phyloP scores from a whole-genome alignment of 148 eudicot genomes.

The Fallopia convolvulus region DNA sequence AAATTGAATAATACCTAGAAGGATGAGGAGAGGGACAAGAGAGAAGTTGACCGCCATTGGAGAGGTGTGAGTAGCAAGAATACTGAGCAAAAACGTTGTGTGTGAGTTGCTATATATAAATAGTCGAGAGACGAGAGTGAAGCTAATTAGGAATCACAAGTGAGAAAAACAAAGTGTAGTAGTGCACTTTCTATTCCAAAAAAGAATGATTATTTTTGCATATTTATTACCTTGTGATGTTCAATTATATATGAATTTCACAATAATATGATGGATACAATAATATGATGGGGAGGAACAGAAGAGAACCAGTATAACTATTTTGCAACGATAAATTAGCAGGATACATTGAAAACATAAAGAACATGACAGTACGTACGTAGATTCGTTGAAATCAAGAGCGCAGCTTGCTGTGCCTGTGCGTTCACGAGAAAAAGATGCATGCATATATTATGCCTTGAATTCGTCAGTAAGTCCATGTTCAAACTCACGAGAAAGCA shows the following conservation, averaged over 20 bases:
- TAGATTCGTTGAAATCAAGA: background rate
- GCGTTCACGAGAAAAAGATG: background rate
- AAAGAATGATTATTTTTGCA: too few species aligned
- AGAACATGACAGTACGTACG: background rate
- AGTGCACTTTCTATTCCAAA: too few species aligned
- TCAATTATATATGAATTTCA: too few species aligned
- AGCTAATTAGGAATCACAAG: background rate
- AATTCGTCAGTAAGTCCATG: background rate
- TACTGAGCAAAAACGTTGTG: background rate
- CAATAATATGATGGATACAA: too few species aligned
- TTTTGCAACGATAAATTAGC: background rate
- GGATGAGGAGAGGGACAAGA: background rate
- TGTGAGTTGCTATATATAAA: background rate
- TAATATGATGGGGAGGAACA: too few species aligned
- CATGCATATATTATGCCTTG: background rate
- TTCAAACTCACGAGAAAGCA: background rate
- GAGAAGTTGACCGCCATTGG: conserved; percentile 4
- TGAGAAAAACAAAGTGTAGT: too few species aligned
- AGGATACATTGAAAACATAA: background rate
- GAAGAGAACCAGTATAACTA: background rate
- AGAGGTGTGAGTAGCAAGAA: background rate
- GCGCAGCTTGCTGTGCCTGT: background rate
- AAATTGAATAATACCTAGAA: background rate
- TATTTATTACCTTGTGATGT: too few species aligned
- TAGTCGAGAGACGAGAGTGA: background rate